These are phyloP conservation scores for Trypanosoma rangeli DNA, from an alignment of 208 protist genomes.

Conservation along the genomic window DNA sequence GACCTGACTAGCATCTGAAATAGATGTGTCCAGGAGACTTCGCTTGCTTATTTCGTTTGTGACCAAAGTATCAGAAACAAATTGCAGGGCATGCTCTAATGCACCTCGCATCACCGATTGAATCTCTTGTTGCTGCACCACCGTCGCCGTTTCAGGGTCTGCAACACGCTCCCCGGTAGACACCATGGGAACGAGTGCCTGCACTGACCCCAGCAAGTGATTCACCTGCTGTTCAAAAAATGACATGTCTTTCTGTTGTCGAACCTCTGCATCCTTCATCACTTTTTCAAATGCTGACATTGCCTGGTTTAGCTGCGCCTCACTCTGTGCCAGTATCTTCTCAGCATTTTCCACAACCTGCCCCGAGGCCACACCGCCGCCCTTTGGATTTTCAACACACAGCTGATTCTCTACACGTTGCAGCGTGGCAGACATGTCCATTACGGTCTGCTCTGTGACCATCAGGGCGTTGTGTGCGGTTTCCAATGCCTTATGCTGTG, in stretches of 20 bases:
- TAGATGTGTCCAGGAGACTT: slow-evolving; percentile 52
- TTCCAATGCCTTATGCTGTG: slow-evolving; percentile 15
- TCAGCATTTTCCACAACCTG: background rate
- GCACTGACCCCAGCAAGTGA: slow-evolving; percentile 22
- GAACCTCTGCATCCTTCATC: slow-evolving; percentile 7
- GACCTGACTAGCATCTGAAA: slow-evolving; percentile 63
- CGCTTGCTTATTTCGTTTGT: slow-evolving; percentile 52
- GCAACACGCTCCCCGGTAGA: background rate
- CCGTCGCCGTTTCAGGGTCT: background rate
- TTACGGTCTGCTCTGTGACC: background rate
- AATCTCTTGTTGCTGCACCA: slow-evolving; percentile 7
- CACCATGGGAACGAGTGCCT: slow-evolving; percentile 3
- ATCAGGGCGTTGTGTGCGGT: background rate
- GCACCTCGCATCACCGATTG: slow-evolving; percentile 29
- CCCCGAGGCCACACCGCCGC: background rate
- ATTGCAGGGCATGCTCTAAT: slow-evolving; percentile 37
- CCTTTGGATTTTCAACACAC: background rate
- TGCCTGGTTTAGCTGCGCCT: slow-evolving; percentile 19
- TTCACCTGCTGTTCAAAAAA: slow-evolving; percentile 23
- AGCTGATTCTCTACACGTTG: slow-evolving; percentile 16
- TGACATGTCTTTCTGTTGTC: slow-evolving; percentile 12
- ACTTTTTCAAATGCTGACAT: slow-evolving; percentile 20
- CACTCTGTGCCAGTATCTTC: slow-evolving; percentile 11
- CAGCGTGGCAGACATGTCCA: slow-evolving; percentile 28
- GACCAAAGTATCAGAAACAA: slow-evolving; percentile 42